Evolutionary conservation across 768 basidiomycete genomes (phyloP).

Genomic region (Lactarius psammicola): DNA sequence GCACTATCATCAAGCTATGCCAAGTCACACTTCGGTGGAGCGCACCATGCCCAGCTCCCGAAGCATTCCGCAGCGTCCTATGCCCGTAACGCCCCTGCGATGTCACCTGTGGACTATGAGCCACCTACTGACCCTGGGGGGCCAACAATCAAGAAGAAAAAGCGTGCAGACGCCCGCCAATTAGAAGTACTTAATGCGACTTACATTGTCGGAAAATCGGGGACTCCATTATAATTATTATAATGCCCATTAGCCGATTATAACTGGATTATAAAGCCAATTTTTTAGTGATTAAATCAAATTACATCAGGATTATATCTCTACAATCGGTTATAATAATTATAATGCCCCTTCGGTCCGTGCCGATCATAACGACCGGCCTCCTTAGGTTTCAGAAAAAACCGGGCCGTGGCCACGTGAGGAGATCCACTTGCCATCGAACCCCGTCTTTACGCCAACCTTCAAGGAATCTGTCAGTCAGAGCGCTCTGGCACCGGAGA

Average conservation of each 20-base stretch:
- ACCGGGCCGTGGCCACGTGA: conserved; percentile 25
- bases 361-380: conserved; percentile 23
- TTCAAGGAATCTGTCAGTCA: conserved; percentile 23
- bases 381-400: conserved; percentile 16
- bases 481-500: conserved; percentile 19
- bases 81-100: conserved; percentile 40
- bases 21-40: conserved; percentile 37
- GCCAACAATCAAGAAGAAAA: conserved; percentile 83
- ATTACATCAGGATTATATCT: too few species aligned
- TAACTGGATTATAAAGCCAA: too few species aligned
- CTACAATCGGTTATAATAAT: too few species aligned
- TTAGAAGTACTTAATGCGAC: too few species aligned
- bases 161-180: conserved; percentile 78
- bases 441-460: conserved; percentile 8
- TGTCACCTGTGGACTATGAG: conserved; percentile 27
- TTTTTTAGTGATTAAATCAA: too few species aligned
- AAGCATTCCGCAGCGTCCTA: conserved; percentile 46
- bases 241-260: too few species aligned
- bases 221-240: too few species aligned
- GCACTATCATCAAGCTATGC: conserved; percentile 26
- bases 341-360: conserved; percentile 16
- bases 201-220: too few species aligned
- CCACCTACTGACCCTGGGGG: conserved; percentile 41
- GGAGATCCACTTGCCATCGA: conserved; percentile 6
- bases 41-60: conserved; percentile 31